Base-by-base conservation (phyloP, 495 filamentous ascomycete species). In the Lichenothelia convexa region DNA sequence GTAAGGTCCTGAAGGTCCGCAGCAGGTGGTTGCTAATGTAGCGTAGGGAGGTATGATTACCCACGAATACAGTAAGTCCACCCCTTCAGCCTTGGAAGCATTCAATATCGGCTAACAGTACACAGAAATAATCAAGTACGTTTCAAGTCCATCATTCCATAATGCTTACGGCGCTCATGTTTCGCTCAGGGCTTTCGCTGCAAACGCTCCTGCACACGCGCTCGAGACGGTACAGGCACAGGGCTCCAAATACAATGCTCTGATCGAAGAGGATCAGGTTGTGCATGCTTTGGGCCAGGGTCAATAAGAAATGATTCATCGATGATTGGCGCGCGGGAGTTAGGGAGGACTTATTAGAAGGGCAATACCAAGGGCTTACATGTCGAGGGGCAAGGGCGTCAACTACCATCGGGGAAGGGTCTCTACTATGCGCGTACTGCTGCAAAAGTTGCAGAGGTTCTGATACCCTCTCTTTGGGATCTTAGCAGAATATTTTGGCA, bases 201-300 rank as follows among this genome's bases (percentile, higher is more conserved):
- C 74, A 30, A 74, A 78, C 42, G 70, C 73, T 32, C 70, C 79
- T 2, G 65, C 64, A 18, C 70, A 72, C 42, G 65, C 71, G n/a
- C 54, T 92, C 24, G 64, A 80, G 40, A 68, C 64, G 4, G 67
- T 92, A n/a, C 67, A 75, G 34, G 66, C 70, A 0, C 61, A 68
- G 58, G 75, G 78, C 18, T 53, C 64, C 20, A 50, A 73, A 35
- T 78, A 78, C 53, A 60, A 70, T 29, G 72, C 77, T 1, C 53
- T 66, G 7, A 73, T 93, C 34, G 84, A 93, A 50, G 77, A 84
- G 43, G 82, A 92, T 47, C 57, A 75, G 46, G 51, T 75, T 18
- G 72, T 30, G 48, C 20, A 21, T 34, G 20, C 40, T 6, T 41
- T 44, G 24, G 29, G 38, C 29, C 13, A 12, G 1, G 3, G 31